Evolutionary conservation across 495 filamentous ascomycete species (phyloP).

Genomic region (Penicillium bovifimosum): DNA sequence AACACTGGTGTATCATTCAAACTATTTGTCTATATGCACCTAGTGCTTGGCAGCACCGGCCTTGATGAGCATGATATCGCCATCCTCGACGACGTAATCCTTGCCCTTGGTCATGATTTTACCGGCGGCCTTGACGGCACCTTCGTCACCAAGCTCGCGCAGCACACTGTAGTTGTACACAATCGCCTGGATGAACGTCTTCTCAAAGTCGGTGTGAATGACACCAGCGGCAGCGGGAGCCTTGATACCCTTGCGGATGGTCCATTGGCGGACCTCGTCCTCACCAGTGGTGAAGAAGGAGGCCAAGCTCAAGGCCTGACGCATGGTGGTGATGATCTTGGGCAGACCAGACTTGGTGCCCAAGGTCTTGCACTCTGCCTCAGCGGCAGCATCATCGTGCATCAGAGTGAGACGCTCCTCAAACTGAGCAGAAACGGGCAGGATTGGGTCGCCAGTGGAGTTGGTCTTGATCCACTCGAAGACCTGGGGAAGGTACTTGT

Average conservation of each 20-base stretch:
- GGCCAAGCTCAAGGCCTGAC: constrained; percentile 78
- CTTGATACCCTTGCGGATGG: constrained; percentile 92
- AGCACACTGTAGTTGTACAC: constrained; percentile 78
- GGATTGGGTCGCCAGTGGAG: constrained; percentile 78
- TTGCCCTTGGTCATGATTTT: constrained; percentile 99
- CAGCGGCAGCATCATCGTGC: constrained; percentile 68
- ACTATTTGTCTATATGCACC: constrained; percentile 13
- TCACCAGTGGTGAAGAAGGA: constrained; percentile 97
- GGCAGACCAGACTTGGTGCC: constrained; percentile 84
- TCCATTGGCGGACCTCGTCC: constrained; percentile 99
- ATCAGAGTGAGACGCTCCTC: constrained; percentile 86
- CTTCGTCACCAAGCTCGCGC: constrained; percentile 84
- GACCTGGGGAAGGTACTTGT: constrained; percentile 94
- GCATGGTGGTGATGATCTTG: constrained; percentile 93
- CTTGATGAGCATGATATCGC: constrained; percentile 77
- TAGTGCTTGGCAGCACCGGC: constrained; percentile 88
- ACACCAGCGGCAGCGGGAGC: constrained; percentile 96
- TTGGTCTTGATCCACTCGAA: constrained; percentile 90
- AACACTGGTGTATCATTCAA: constrained; percentile 16
- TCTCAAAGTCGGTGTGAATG: constrained; percentile 98
- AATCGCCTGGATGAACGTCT: constrained; percentile 97
- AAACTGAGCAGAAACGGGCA: constrained; percentile 86
- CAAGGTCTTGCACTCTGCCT: constrained; percentile 83
- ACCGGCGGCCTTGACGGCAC: constrained; percentile 81
- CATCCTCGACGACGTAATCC: constrained; percentile 69